phyloP scores from a whole-genome alignment of 2,329 filamentous ascomycete species.

The Venturia aucupariae region DNA sequence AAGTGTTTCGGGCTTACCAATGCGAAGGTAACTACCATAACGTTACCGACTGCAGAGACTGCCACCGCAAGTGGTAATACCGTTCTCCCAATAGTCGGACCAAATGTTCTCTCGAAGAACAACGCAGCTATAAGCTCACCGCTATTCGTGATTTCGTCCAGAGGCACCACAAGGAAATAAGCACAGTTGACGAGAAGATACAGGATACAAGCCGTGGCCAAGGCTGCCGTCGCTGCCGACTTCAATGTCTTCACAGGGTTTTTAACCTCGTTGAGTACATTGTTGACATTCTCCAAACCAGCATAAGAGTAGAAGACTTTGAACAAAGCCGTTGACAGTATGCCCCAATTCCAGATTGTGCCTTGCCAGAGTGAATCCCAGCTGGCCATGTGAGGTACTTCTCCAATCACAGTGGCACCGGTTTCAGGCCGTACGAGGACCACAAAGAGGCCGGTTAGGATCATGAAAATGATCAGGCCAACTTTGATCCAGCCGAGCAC shows the following conservation, averaged over 20 bases:
- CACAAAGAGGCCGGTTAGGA: constrained; percentile 50
- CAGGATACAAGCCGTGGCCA: constrained; percentile 31
- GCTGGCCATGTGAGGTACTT: constrained; percentile 12
- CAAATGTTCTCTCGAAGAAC: constrained; percentile 16
- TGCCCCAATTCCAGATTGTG: constrained; percentile 16
- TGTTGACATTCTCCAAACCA: constrained; percentile 52
- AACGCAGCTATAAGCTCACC: constrained; percentile 16
- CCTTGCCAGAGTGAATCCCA: constrained; percentile 13
- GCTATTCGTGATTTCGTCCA: constrained; percentile 15
- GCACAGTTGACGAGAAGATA: constrained; percentile 15
- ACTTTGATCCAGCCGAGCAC: constrained; percentile 56
- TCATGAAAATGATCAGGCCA: constrained; percentile 51
- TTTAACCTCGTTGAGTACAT: constrained; percentile 55
- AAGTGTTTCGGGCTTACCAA: background rate
- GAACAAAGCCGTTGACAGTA: constrained; percentile 48
- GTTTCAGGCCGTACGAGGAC: constrained; percentile 38
- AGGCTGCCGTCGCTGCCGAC: constrained; percentile 53
- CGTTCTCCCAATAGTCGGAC: constrained; percentile 8
- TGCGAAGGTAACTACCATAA: constrained; percentile 16
- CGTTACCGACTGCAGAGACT: constrained; percentile 13
- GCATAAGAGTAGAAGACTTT: constrained; percentile 65
- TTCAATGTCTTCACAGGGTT: constrained; percentile 57
- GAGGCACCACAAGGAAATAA: constrained; percentile 16
- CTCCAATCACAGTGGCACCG: constrained; percentile 3
- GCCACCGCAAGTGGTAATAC: constrained; percentile 15